Percentiles rank a stretch among this genome's conserved stretches.
Conservation (phyloP, 1,139 yeast species). For the Taphrina communis region DNA sequence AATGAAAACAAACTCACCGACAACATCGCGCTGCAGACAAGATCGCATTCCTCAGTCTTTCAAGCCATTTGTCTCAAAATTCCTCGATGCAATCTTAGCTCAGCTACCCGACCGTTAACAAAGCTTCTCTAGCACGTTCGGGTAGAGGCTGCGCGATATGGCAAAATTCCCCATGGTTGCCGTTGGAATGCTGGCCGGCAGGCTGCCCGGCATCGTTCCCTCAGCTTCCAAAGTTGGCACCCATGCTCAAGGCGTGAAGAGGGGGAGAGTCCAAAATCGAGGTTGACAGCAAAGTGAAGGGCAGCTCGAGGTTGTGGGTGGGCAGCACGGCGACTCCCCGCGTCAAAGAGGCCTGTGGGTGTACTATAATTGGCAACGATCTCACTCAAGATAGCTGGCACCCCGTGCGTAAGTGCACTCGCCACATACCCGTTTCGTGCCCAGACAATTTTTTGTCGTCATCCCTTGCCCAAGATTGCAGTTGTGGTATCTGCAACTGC, state of each 20-base stretch:
- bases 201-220: neutral
- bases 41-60: neutral
- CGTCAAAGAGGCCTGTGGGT: neutral
- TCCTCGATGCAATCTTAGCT: neutral
- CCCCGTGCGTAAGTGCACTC: neutral
- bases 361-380: slow-evolving; percentile 14
- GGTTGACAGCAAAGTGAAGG: neutral
- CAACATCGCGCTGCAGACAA: too few relatives aligned
- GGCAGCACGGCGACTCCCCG: neutral
- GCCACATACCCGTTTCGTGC: slow-evolving; percentile 12
- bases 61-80: slow-evolving; percentile 8
- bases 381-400: neutral
- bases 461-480: neutral
- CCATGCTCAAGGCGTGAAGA: too few relatives aligned
- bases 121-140: neutral
- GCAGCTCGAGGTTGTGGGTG: slow-evolving; percentile 1
- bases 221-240: too few relatives aligned
- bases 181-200: slow-evolving; percentile 3
- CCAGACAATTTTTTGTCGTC: slow-evolving; percentile 7
- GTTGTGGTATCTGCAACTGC: neutral
- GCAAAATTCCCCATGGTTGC: slow-evolving; percentile 6
- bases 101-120: slow-evolving; percentile 5
- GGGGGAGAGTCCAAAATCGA: too few relatives aligned
- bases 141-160: neutral
- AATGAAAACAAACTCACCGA: too few relatives aligned